Evolutionary conservation across 163 green algal genomes (phyloP).

Genomic region (Coccomyxa subellipsoidea): DNA sequence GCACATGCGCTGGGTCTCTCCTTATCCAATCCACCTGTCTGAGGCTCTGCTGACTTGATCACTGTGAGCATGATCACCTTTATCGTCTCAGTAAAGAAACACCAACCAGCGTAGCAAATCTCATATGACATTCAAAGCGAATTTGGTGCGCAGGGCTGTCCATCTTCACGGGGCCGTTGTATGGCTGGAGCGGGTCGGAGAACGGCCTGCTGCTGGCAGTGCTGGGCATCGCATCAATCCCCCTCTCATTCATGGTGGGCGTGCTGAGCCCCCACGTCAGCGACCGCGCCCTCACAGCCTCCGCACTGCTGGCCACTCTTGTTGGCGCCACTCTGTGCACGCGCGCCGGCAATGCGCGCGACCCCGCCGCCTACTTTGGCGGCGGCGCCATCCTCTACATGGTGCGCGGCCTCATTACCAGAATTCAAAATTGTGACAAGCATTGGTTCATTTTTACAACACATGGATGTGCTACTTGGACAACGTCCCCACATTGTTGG

Average conservation of each 20-base stretch:
- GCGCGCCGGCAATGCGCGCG: neutral
- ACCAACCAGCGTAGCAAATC: too few species aligned
- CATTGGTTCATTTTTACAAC: too few species aligned
- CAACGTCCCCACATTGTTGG: too few species aligned
- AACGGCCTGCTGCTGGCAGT: slow-evolving; percentile 33
- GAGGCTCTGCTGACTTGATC: too few species aligned
- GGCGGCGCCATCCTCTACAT: slow-evolving; percentile 17
- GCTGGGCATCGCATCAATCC: slow-evolving; percentile 17
- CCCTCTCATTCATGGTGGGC: slow-evolving; percentile 16
- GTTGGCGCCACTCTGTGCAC: slow-evolving; percentile 14
- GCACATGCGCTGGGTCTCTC: too few species aligned
- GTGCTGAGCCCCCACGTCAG: slow-evolving; percentile 10
- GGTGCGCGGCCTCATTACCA: neutral
- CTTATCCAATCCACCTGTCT: too few species aligned
- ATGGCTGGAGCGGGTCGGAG: slow-evolving; percentile 21
- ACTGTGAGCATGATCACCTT: too few species aligned
- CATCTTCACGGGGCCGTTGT: slow-evolving; percentile 27
- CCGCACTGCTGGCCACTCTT: slow-evolving; percentile 9
- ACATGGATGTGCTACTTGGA: too few species aligned
- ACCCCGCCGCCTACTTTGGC: slow-evolving; percentile 17
- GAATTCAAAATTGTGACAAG: neutral
- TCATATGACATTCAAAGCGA: too few species aligned
- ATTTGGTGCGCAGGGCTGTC: slow-evolving; percentile 25
- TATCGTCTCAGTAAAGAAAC: too few species aligned
- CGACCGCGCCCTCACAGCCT: slow-evolving; percentile 15